A percentile compares a stretch with the other conserved stretches of the same genome.
Evolutionary conservation across 1,139 yeast genomes (phyloP).

Genomic region (Blastobotrys malaysiensis): DNA sequence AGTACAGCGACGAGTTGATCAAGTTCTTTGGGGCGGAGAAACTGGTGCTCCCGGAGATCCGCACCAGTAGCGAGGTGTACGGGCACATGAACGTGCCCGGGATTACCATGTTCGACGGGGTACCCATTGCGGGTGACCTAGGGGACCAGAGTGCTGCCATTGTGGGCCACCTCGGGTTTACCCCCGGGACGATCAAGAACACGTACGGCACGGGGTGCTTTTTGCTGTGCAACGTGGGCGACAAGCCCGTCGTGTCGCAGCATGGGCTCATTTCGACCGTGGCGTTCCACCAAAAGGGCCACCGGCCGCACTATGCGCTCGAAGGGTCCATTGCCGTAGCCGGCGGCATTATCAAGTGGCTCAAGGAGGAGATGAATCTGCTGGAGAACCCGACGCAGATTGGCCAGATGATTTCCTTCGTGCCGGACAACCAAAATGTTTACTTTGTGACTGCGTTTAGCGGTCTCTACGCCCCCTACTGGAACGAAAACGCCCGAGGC

Average conservation of each 20-base stretch:
- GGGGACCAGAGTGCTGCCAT: constrained; percentile 95
- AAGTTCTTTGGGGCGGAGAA: constrained; percentile 70
- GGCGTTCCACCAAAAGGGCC: constrained; percentile 79
- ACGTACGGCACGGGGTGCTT: constrained; percentile 98
- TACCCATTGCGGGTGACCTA: constrained; percentile 83
- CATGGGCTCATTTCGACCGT: constrained; percentile 87
- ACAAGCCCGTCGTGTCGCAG: constrained; percentile 47
- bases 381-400: constrained; percentile 80
- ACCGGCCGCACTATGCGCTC: constrained; percentile 58
- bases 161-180: constrained; percentile 86
- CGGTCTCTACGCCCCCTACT: constrained; percentile 92
- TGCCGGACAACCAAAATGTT: constrained; percentile 81
- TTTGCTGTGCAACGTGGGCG: constrained; percentile 82
- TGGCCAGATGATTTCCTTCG: constrained; percentile 84
- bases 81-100: constrained; percentile 42
- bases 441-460: constrained; percentile 94
- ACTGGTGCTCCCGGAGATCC: constrained; percentile 71
- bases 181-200: constrained; percentile 84
- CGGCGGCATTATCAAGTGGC: constrained; percentile 92
- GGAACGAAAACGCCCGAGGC: constrained; percentile 93
- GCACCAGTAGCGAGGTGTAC: constrained; percentile 72
- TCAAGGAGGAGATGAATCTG: constrained; percentile 81
- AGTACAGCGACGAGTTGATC: constrained; percentile 73
- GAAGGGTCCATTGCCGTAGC: constrained; percentile 98
- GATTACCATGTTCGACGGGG: constrained; percentile 25